Evolutionary conservation across 116 monocot genomes (phyloP).

Genomic region (Trichopus zeylanicus): DNA sequence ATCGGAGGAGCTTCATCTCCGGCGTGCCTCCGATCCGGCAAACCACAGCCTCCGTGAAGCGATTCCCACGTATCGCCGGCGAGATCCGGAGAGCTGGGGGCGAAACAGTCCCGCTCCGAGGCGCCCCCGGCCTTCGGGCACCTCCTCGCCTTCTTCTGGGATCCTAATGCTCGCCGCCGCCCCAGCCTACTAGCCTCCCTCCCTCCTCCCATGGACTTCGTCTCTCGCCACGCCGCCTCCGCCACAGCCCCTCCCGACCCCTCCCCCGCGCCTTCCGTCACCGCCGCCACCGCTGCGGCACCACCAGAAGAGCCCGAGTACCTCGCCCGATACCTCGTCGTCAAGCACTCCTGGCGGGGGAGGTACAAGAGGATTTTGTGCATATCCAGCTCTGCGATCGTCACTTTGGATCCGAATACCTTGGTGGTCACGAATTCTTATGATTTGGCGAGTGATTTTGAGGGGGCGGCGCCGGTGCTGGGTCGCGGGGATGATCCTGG

Average conservation of each 20-base stretch:
- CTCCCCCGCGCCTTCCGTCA: neutral
- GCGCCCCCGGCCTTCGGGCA: slow-evolving; percentile 18
- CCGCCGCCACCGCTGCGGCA: slow-evolving; percentile 4
- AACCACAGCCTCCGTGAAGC: too few species aligned
- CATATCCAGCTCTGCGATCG: slow-evolving; percentile 46
- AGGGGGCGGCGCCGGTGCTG: slow-evolving; percentile 62
- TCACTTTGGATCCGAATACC: slow-evolving; percentile 78
- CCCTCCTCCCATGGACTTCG: slow-evolving; percentile 72
- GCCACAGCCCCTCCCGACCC: slow-evolving; percentile 7
- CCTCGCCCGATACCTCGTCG: slow-evolving; percentile 68
- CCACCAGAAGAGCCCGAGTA: slow-evolving; percentile 87
- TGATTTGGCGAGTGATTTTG: slow-evolving; percentile 52
- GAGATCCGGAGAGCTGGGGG: slow-evolving; percentile 73
- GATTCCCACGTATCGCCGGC: neutral
- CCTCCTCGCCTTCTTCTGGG: slow-evolving; percentile 25
- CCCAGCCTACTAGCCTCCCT: slow-evolving; percentile 42
- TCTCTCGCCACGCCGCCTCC: slow-evolving; percentile 54
- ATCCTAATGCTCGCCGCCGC: slow-evolving; percentile 43
- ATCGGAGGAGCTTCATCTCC: neutral
- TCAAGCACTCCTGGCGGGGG: slow-evolving; percentile 98
- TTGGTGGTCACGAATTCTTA: slow-evolving; percentile 84
- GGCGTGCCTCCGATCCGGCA: neutral
- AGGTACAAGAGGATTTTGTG: slow-evolving; percentile 89
- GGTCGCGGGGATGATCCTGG: slow-evolving; percentile 51
- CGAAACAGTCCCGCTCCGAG: slow-evolving; percentile 58